Percentiles rank a stretch among this genome's conserved stretches.
Evolutionary conservation across 306 rosid species (phyloP).

Genomic region (Ziziphus jujuba): DNA sequence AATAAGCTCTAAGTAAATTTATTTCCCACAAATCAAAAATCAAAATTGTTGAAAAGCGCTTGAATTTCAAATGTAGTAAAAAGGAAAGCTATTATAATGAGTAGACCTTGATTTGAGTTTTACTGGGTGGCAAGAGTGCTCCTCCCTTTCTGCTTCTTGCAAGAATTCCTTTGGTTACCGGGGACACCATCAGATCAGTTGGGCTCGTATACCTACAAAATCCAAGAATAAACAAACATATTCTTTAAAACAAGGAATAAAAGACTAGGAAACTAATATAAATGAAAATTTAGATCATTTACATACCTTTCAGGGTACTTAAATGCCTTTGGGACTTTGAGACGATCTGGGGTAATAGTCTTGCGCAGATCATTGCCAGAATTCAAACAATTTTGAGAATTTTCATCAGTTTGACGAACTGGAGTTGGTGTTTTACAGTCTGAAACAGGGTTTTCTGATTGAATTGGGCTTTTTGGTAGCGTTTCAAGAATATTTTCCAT

Average conservation of each 20-base stretch:
- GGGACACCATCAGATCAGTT: conserved; percentile 83
- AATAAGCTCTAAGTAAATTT: neutral
- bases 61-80: neutral
- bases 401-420: conserved; percentile 25
- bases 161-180: conserved; percentile 72
- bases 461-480: conserved; percentile 36
- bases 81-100: neutral
- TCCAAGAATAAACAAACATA: neutral
- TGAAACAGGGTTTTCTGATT: conserved; percentile 12
- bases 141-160: conserved; percentile 70
- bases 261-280: neutral
- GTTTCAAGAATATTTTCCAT: conserved; percentile 48
- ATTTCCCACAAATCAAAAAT: neutral
- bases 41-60: neutral
- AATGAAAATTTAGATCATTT: neutral
- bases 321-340: conserved; percentile 75
- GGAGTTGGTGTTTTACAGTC: conserved; percentile 51
- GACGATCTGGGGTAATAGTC: conserved; percentile 61
- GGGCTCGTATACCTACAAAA: conserved; percentile 78
- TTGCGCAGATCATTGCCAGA: conserved; percentile 50
- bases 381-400: conserved; percentile 19
- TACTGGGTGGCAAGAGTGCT: conserved; percentile 54
- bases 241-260: neutral
- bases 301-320: conserved; percentile 82
- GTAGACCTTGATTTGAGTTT: conserved; percentile 46